Evolutionary conservation across 139 green algal genomes (phyloP).

Genomic region (Picochlorum sp.): DNA sequence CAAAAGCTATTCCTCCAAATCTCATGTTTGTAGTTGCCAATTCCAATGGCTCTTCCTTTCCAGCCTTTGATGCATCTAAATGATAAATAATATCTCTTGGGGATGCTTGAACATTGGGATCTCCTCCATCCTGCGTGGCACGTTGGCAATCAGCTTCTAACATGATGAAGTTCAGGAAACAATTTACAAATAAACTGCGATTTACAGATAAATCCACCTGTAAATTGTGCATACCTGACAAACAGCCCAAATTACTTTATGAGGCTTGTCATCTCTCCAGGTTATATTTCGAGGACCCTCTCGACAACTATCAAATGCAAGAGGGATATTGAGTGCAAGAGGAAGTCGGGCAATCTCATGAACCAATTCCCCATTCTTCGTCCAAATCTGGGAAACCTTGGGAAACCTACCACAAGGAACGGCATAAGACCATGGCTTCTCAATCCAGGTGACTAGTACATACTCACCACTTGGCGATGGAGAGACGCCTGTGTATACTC

Average conservation of each 20-base stretch:
- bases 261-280: slow-evolving; percentile 78
- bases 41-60: slow-evolving; percentile 4
- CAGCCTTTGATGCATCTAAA: slow-evolving; percentile 25
- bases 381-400: slow-evolving; percentile 63
- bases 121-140: slow-evolving; percentile 81
- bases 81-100: slow-evolving; percentile 90
- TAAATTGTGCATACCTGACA: too few relatives aligned
- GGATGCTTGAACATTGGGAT: slow-evolving; percentile 71
- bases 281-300: slow-evolving; percentile 66
- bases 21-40: slow-evolving; percentile 44
- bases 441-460: slow-evolving; percentile 73
- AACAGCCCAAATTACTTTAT: slow-evolving; percentile 77
- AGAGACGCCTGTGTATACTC: slow-evolving; percentile 69
- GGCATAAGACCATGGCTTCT: slow-evolving; percentile 81
- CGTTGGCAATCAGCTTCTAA: too few relatives aligned
- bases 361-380: slow-evolving; percentile 42
- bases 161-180: background rate
- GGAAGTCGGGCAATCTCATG: slow-evolving; percentile 70
- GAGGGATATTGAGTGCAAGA: slow-evolving; percentile 90
- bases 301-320: slow-evolving; percentile 75
- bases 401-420: slow-evolving; percentile 89
- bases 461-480: slow-evolving; percentile 77
- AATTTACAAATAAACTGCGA: too few relatives aligned
- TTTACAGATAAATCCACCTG: slow-evolving; percentile 29
- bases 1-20: slow-evolving; percentile 78